These are phyloP conservation scores for Aspergillus tamarii DNA, from an alignment of 2,329 filamentous ascomycete genomes.

Conservation along the genomic window DNA sequence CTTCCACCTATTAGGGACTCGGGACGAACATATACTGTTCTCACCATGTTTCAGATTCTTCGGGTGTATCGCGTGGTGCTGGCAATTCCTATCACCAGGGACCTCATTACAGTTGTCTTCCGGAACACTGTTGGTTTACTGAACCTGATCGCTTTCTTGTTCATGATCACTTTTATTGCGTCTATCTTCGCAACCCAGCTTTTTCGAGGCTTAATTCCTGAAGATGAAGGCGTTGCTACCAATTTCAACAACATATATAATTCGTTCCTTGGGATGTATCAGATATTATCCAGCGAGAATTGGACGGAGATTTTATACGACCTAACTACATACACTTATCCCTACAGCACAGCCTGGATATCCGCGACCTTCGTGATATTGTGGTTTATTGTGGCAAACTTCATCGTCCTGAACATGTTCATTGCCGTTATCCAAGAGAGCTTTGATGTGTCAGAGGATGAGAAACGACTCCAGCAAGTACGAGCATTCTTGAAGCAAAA, in stretches of 20 bases:
- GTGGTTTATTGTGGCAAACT: conserved; percentile 95
- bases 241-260: conserved; percentile 93
- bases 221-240: conserved; percentile 67
- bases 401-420: conserved; percentile 99
- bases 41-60: conserved; percentile 91
- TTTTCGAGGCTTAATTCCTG: conserved; percentile 82
- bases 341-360: conserved; percentile 81
- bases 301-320: conserved; percentile 90
- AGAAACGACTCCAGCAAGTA: conserved; percentile 95
- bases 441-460: conserved; percentile 97
- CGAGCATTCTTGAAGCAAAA: conserved; percentile 91
- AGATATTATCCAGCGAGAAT: conserved; percentile 92
- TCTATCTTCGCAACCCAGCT: conserved; percentile 92
- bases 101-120: conserved; percentile 82
- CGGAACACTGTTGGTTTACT: conserved; percentile 89
- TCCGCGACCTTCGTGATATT: conserved; percentile 86
- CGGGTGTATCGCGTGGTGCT: conserved; percentile 90
- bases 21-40: conserved; percentile 76
- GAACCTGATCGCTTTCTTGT: conserved; percentile 95
- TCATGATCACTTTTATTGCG: conserved; percentile 90
- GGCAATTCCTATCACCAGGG: conserved; percentile 82
- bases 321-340: conserved; percentile 69
- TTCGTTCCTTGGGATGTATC: conserved; percentile 96
- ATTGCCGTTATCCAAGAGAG: conserved; percentile 99
- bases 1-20: conserved; percentile 77